Evolutionary conservation across 179 eudicot species (phyloP), one percentile per base, ranked within the genome.

Genomic region (Spergularia azorica): DNA sequence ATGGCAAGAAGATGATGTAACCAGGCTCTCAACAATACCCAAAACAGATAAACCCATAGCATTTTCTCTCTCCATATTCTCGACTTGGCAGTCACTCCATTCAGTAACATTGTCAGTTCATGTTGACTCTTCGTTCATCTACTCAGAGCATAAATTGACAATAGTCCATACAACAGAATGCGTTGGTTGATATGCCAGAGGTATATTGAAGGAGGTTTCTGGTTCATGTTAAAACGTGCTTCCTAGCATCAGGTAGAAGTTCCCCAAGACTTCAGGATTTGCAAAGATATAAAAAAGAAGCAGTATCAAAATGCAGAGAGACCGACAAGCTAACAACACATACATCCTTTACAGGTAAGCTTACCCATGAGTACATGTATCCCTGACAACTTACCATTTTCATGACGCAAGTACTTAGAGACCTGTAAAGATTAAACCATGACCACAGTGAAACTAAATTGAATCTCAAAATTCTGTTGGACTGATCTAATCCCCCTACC

Each of bases 291-390:
- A 13, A 13, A 6, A 63, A 6, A 17, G 46, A 21, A 73, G 48
- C 68, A 73, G 43, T 17, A 10, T 17, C 56, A 26, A 15, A 63
- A 50, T 66, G 70, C 46, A 50, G 43, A 15, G n/a, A 55, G 63
- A 41, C 7, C 6, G 36, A 75, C 61, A 75, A 10, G 51, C 18
- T 11, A 75, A 76, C 26, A 57, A 76, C 65, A 57, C 62, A 58
- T 5, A 36, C 79, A 68, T 39, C 64, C 10, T 17, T 43, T 48
- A 59, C 11, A 50, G 14, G 26, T 11, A 50, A 48, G 60, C 20
- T 48, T n/a, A 58, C 46, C 16, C 32, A 26, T 26, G 32, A 26
- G 51, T 39, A 69, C 61, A 77, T 21, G 62, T 26, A 26, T 26
- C 32, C 32, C 32, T 26, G 32, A 26, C 32, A 26, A 26, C 32